Evolutionary conservation across 345 rosid species (phyloP).

Genomic region (Camelina laxa): DNA sequence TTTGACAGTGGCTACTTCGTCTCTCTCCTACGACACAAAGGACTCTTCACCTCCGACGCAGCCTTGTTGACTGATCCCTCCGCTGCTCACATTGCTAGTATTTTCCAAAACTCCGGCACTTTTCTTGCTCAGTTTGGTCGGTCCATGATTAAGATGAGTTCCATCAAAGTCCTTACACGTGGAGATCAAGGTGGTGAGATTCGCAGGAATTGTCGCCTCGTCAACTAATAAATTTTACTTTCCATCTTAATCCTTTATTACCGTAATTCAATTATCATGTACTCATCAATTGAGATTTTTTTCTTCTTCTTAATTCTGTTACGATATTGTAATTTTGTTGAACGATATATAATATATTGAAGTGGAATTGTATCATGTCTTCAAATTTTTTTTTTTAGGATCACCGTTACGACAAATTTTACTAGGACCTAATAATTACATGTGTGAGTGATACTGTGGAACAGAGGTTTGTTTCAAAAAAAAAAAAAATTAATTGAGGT

Average conservation of each 20-base stretch:
- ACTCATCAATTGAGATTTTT: not conserved
- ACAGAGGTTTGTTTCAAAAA: too few relatives aligned
- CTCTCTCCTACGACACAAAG: slow-evolving; percentile 43
- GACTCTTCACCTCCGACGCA: slow-evolving; percentile 60
- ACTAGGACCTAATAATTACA: not conserved
- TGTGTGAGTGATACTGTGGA: too few relatives aligned
- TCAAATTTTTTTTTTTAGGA: not conserved
- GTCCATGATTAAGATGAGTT: slow-evolving; percentile 63
- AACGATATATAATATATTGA: not conserved
- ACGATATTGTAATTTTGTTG: not conserved
- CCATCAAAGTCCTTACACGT: slow-evolving; percentile 46
- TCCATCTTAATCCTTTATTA: not conserved
- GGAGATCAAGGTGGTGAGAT: slow-evolving; percentile 60
- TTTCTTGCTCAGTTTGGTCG: slow-evolving; percentile 55
- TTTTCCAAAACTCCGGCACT: slow-evolving; percentile 24
- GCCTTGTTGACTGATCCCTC: slow-evolving; percentile 54
- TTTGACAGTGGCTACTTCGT: slow-evolving; percentile 58
- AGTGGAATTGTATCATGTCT: not conserved
- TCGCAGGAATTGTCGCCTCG: slow-evolving; percentile 50
- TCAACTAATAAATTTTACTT: slow-evolving; percentile 37
- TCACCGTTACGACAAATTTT: not conserved
- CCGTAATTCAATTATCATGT: not conserved
- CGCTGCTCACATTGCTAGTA: slow-evolving; percentile 28
- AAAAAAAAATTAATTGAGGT: too few relatives aligned
- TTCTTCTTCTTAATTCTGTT: not conserved